These are phyloP conservation scores for Colletotrichum eleusines DNA, from an alignment of 2,329 filamentous ascomycete species.

Conservation along the genomic window DNA sequence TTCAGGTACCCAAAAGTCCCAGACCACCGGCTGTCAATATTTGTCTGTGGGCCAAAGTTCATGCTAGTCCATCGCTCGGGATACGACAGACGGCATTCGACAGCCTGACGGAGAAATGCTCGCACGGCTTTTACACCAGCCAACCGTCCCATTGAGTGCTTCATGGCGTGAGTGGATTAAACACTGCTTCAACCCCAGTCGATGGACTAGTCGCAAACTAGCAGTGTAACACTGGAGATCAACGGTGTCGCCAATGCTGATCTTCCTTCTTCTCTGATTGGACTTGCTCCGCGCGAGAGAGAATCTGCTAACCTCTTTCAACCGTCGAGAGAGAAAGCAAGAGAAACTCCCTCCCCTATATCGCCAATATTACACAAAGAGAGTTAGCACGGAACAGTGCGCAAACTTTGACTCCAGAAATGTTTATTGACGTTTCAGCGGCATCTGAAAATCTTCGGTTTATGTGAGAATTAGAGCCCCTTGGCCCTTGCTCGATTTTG, in stretches of 20 bases:
- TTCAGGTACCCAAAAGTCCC: conserved; percentile 9
- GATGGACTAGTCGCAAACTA: not conserved
- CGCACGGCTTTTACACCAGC: not conserved
- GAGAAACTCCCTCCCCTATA: not conserved
- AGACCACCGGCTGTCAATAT: not conserved
- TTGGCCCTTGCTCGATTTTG: not conserved
- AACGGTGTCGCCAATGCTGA: not conserved
- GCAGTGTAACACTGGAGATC: not conserved
- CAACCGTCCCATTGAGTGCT: not conserved
- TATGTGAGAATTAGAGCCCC: not conserved
- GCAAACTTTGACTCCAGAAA: not conserved
- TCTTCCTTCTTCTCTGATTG: not conserved
- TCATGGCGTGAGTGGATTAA: not conserved
- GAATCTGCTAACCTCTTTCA: not conserved
- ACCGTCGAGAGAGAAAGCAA: not conserved
- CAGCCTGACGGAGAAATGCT: not conserved
- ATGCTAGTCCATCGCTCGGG: not conserved
- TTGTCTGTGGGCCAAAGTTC: not conserved
- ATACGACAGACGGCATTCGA: not conserved
- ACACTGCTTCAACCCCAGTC: not conserved
- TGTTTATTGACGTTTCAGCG: not conserved
- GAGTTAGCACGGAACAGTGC: not conserved
- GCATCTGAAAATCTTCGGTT: not conserved
- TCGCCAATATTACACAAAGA: not conserved
- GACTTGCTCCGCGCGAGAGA: not conserved